Percentiles rank a stretch among this genome's conserved stretches.
These are phyloP conservation scores for Plantago major DNA, from an alignment of 257 asterid species.

Conservation along the genomic window DNA sequence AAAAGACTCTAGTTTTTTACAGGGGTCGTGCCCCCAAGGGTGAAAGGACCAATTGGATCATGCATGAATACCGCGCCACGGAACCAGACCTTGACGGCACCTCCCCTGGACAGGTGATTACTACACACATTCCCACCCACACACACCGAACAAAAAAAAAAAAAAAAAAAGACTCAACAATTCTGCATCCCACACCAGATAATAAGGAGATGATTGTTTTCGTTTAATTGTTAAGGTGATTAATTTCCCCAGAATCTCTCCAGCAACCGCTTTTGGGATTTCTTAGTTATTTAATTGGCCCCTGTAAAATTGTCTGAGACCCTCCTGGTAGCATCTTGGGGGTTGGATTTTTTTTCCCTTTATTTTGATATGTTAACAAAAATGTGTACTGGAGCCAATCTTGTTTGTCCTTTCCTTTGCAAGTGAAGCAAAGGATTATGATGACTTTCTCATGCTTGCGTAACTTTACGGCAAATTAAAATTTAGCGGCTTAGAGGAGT, in stretches of 20 bases:
- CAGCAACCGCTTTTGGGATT: no score
- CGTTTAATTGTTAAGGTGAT: background rate
- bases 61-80: conserved; percentile 86
- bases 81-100: conserved; percentile 84
- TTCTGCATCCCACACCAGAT: conserved; percentile 1
- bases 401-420: no score
- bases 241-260: background rate
- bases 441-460: no score
- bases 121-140: background rate
- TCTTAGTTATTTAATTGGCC: background rate
- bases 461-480: no score
- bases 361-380: no score
- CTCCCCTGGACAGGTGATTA: conserved; percentile 64
- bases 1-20: conserved; percentile 78
- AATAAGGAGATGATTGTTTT: background rate
- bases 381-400: no score
- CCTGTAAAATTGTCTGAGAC: no score
- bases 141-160: background rate
- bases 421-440: no score
- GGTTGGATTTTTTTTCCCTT: no score
- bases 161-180: background rate
- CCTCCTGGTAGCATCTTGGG: no score
- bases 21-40: conserved; percentile 90
- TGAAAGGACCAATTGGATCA: conserved; percentile 72
- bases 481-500: no score